phyloP scores from a whole-genome alignment of 2,329 filamentous ascomycete genomes.

The Ceratocystiopsis minuta region DNA sequence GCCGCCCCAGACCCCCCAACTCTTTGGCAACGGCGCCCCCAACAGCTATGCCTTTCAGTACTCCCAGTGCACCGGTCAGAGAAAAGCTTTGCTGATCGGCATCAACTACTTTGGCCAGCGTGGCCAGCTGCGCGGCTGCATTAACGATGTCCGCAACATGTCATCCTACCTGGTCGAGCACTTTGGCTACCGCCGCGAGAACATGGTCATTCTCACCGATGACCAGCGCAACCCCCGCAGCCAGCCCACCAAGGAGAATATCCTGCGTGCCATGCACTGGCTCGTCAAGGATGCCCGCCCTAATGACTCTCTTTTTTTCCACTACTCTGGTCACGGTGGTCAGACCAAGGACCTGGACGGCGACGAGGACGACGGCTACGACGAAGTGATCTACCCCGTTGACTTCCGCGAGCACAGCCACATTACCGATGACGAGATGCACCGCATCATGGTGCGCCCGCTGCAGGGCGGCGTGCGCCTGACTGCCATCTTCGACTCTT shows the following conservation, averaged over 20 bases:
- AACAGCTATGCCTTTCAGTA: conserved; percentile 73
- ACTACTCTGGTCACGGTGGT: conserved; percentile 78
- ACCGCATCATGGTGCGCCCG: conserved; percentile 57
- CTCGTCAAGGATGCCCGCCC: conserved; percentile 81
- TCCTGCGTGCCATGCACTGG: conserved; percentile 94
- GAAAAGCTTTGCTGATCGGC: conserved; percentile 80
- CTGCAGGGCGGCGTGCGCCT: conserved; percentile 70
- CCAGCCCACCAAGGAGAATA: conserved; percentile 90
- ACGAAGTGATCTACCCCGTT: conserved; percentile 71
- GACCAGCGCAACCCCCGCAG: conserved; percentile 96
- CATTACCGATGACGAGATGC: conserved; percentile 65
- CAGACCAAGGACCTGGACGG: conserved; percentile 64
- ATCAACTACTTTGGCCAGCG: conserved; percentile 94
- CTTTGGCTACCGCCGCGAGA: conserved; percentile 83
- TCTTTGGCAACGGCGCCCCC: conserved; percentile 54
- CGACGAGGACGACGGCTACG: conserved; percentile 65
- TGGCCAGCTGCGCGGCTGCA: conserved; percentile 79
- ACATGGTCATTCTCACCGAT: conserved; percentile 93
- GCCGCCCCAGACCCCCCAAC: conserved; percentile 5
- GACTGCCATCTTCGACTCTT: conserved; percentile 68
- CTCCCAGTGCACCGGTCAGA: conserved; percentile 70
- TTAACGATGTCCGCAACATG: conserved; percentile 98
- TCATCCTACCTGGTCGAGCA: conserved; percentile 73
- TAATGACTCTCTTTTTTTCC: conserved; percentile 93
- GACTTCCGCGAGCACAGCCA: conserved; percentile 58